Percentiles rank a stretch among this genome's conserved stretches.
These are phyloP conservation scores for Mitragyna speciosa DNA, from an alignment of 257 asterid species.

Conservation along the genomic window DNA sequence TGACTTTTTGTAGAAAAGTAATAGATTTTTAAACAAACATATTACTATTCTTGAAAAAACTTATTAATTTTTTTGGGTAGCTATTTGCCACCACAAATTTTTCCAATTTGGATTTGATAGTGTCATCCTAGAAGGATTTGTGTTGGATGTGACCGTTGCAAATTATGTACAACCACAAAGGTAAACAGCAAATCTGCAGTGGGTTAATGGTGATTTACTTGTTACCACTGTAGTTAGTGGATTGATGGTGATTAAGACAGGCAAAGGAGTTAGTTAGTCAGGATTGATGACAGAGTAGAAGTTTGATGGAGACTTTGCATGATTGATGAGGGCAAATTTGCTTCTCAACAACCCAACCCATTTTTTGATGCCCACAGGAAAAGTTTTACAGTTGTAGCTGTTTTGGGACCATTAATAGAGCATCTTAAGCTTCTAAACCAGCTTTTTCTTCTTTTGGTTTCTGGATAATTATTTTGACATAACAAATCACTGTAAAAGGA, in stretches of 20 bases:
- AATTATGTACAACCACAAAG: not conserved
- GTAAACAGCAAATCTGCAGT: not conserved
- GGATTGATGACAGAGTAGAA: constrained; percentile 22
- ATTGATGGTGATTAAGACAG: constrained; percentile 11
- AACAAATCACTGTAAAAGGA: constrained; percentile 23
- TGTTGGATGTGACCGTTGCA: not conserved
- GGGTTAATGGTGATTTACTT: not conserved
- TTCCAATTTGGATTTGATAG: not conserved
- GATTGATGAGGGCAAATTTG: constrained; percentile 35
- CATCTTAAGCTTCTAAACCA: constrained; percentile 45
- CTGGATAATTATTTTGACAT: constrained; percentile 6
- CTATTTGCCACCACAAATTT: too few relatives aligned
- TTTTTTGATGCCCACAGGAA: constrained; percentile 13
- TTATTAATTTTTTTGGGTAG: too few relatives aligned
- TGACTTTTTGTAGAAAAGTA: too few relatives aligned
- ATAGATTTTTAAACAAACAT: too few relatives aligned
- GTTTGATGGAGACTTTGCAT: constrained; percentile 34
- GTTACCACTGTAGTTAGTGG: constrained; percentile 14
- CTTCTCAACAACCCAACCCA: constrained; percentile 86
- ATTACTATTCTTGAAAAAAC: too few relatives aligned
- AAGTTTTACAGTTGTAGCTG: constrained; percentile 18
- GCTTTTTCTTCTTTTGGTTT: constrained; percentile 21
- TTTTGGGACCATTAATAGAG: constrained; percentile 61
- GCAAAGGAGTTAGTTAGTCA: constrained; percentile 23
- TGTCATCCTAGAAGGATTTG: not conserved